Conservation (phyloP, 2,329 filamentous ascomycete genomes). For the Pestalotiopsis fici region DNA sequence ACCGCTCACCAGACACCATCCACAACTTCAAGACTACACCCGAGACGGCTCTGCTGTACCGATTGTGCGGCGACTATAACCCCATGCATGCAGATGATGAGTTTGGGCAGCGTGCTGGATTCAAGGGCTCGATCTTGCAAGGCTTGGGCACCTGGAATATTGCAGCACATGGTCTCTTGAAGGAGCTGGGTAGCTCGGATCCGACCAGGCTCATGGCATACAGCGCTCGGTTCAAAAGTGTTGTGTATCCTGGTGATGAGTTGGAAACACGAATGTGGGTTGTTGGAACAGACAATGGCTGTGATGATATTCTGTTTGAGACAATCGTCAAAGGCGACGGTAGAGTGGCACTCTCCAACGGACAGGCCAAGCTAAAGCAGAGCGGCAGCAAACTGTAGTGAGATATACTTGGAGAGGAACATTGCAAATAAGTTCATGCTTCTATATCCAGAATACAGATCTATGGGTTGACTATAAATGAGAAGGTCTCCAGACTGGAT, state of each 20-base stretch:
- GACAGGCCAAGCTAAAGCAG: constrained; percentile 30
- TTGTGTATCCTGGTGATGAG: constrained; percentile 47
- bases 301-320: constrained; percentile 39
- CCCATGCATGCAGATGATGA: constrained; percentile 24
- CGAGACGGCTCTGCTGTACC: constrained; percentile 41
- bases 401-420: neutral
- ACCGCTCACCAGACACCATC: constrained; percentile 36
- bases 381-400: constrained; percentile 26
- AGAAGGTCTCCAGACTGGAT: constrained; percentile 29
- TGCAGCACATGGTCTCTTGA: constrained; percentile 42
- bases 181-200: constrained; percentile 39
- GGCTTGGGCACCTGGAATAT: constrained; percentile 50
- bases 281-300: constrained; percentile 28
- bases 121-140: constrained; percentile 46
- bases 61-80: constrained; percentile 50
- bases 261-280: constrained; percentile 44
- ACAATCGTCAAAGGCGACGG: constrained; percentile 29
- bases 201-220: constrained; percentile 41
- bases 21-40: constrained; percentile 37
- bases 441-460: neutral
- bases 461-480: constrained; percentile 19
- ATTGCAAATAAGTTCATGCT: neutral
- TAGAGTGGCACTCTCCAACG: constrained; percentile 37
- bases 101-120: constrained; percentile 32
- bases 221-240: constrained; percentile 43